These are phyloP conservation scores for Ophiocordyceps unilateralis DNA, from an alignment of 2,329 filamentous ascomycete genomes.

Conservation along the genomic window DNA sequence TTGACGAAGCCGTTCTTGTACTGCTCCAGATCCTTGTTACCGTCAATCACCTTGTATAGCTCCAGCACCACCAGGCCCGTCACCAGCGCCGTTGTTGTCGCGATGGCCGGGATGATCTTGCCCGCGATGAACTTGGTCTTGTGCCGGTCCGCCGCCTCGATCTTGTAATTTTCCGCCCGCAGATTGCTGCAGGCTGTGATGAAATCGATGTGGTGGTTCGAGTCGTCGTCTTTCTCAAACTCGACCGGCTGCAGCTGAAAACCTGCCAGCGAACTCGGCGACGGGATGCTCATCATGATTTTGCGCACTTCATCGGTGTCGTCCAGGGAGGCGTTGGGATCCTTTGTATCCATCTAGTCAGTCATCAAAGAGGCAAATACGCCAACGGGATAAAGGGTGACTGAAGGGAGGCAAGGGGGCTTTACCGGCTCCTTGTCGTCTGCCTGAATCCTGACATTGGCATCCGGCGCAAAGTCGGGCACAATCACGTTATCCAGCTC, in stretches of 20 bases:
- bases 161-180: conserved; percentile 95
- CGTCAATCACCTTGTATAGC: conserved; percentile 91
- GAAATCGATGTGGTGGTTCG: conserved; percentile 97
- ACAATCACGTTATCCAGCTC: conserved; percentile 87
- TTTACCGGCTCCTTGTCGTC: conserved; percentile 73
- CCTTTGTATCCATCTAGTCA: conserved; percentile 24
- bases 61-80: conserved; percentile 87
- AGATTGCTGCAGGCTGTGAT: conserved; percentile 95
- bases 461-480: conserved; percentile 81
- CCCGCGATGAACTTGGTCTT: conserved; percentile 99
- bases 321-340: conserved; percentile 65
- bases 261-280: conserved; percentile 63
- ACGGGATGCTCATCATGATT: conserved; percentile 56
- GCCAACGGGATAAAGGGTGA: no score
- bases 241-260: conserved; percentile 87
- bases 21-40: conserved; percentile 90
- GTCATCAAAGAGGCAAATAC: neutral
- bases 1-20: conserved; percentile 99
- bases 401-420: neutral
- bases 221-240: conserved; percentile 98
- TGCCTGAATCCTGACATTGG: conserved; percentile 89
- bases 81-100: conserved; percentile 88
- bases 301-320: conserved; percentile 62
- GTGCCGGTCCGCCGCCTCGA: conserved; percentile 78
- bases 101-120: conserved; percentile 98